Evolutionary conservation across 2,329 filamentous ascomycete species (phyloP).

Genomic region (Cladosporium halotolerans): DNA sequence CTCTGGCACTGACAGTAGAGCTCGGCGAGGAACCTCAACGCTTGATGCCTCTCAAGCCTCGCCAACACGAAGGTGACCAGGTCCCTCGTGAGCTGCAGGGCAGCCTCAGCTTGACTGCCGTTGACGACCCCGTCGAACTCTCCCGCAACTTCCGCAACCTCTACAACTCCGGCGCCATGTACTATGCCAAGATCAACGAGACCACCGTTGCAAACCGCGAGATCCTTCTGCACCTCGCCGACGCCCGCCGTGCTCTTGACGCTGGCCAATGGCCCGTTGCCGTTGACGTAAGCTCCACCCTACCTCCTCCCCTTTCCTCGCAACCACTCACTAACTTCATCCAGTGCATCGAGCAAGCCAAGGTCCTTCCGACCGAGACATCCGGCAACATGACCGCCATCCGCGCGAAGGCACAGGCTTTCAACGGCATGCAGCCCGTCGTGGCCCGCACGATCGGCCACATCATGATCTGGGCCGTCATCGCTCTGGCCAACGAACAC

Average conservation of each 20-base stretch:
- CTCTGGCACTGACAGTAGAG: constrained; percentile 80
- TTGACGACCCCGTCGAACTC: constrained; percentile 60
- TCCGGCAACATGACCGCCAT: constrained; percentile 70
- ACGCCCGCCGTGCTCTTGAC: constrained; percentile 55
- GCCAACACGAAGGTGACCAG: constrained; percentile 34
- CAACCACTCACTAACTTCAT: constrained; percentile 40
- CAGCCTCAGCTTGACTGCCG: constrained; percentile 60
- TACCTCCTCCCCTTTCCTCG: not conserved
- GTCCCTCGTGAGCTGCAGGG: constrained; percentile 37
- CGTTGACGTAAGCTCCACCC: constrained; percentile 53
- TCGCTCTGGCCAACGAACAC: constrained; percentile 74
- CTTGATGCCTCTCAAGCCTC: constrained; percentile 72
- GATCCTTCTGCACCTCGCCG: constrained; percentile 54
- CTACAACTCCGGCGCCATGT: constrained; percentile 56
- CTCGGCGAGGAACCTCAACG: constrained; percentile 74
- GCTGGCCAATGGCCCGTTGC: constrained; percentile 54
- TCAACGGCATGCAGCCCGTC: constrained; percentile 69
- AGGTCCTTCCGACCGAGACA: constrained; percentile 74
- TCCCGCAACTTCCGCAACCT: constrained; percentile 57
- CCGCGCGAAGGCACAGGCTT: constrained; percentile 72
- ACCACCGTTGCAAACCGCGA: constrained; percentile 54
- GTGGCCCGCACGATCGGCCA: constrained; percentile 87
- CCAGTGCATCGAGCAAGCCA: constrained; percentile 58
- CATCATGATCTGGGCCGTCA: constrained; percentile 87
- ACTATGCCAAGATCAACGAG: constrained; percentile 53